Evolutionary conservation across 78 protist genomes (phyloP).

Genomic region (Dictyostelium firmibasis): DNA sequence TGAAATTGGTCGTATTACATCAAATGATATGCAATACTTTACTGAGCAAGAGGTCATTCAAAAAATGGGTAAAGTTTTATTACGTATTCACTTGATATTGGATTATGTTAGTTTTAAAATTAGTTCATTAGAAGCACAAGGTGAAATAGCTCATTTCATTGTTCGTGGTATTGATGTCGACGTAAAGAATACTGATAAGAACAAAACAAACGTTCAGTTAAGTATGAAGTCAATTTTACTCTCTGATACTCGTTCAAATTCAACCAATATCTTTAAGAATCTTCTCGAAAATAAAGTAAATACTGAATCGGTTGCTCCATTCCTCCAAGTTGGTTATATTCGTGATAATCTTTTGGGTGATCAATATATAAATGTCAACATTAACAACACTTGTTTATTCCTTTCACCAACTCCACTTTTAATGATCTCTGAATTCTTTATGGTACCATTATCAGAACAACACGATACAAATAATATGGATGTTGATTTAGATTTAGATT

Average conservation of each 20-base stretch:
- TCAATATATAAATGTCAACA: conserved; percentile 35
- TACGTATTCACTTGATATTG: background rate
- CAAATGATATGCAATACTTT: conserved; percentile 43
- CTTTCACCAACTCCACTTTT: conserved; percentile 68
- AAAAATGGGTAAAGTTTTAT: conserved; percentile 35
- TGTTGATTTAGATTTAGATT: conserved; percentile 7
- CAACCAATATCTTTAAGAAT: conserved; percentile 32
- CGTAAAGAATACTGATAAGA: conserved; percentile 8
- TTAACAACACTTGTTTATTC: conserved; percentile 36
- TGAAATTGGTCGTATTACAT: background rate
- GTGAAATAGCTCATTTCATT: conserved; percentile 30
- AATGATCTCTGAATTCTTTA: conserved; percentile 53
- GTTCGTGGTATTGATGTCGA: background rate
- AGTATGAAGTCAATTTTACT: conserved; percentile 28
- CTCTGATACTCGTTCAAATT: conserved; percentile 12
- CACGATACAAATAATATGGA: conserved; percentile 32
- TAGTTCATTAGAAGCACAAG: background rate
- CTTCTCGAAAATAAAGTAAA: background rate
- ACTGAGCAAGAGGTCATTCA: conserved; percentile 42
- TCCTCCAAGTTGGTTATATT: conserved; percentile 54
- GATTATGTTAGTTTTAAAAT: background rate
- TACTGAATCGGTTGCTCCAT: background rate
- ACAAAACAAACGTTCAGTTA: conserved; percentile 34
- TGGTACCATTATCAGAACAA: conserved; percentile 25
- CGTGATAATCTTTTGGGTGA: conserved; percentile 66